Evolutionary conservation across 1,284 basidiomycete species (phyloP).

Genomic region (Cutaneotrichosporon sp.): DNA sequence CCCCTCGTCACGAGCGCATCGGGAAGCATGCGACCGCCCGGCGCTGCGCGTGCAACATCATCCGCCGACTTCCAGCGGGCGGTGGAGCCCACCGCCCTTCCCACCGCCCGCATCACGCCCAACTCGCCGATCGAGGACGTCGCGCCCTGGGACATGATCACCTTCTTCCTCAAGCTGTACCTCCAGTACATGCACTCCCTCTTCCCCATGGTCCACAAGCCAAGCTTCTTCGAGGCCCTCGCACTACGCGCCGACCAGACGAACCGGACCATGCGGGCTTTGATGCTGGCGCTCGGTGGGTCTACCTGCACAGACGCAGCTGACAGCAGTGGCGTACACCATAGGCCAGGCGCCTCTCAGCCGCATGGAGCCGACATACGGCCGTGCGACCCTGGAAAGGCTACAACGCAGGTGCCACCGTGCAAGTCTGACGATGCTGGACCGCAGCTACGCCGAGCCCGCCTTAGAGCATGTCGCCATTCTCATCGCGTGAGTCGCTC

Average conservation of each 20-base stretch:
- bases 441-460: slow-evolving; percentile 21
- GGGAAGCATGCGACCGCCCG: too few species aligned
- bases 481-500: slow-evolving; percentile 25
- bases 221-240: slow-evolving; percentile 35
- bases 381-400: slow-evolving; percentile 23
- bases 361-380: slow-evolving; percentile 26
- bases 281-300: slow-evolving; percentile 27
- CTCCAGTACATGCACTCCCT: slow-evolving; percentile 36
- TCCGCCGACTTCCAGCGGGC: neutral
- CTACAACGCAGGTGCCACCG: slow-evolving; percentile 33
- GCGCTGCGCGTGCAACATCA: too few species aligned
- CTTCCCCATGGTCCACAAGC: slow-evolving; percentile 35
- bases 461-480: slow-evolving; percentile 23
- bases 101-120: neutral
- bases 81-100: neutral
- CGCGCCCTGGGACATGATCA: slow-evolving; percentile 29
- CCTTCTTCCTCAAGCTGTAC: slow-evolving; percentile 35
- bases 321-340: slow-evolving; percentile 27
- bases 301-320: too few species aligned
- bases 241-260: slow-evolving; percentile 28
- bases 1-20: neutral
- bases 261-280: slow-evolving; percentile 30
- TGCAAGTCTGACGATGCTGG: slow-evolving; percentile 29
- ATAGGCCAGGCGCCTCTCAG: slow-evolving; percentile 33
- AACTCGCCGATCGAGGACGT: slow-evolving; percentile 24